phyloP scores from a whole-genome alignment of 2,329 filamentous ascomycete species.

The Phoma sp. region DNA sequence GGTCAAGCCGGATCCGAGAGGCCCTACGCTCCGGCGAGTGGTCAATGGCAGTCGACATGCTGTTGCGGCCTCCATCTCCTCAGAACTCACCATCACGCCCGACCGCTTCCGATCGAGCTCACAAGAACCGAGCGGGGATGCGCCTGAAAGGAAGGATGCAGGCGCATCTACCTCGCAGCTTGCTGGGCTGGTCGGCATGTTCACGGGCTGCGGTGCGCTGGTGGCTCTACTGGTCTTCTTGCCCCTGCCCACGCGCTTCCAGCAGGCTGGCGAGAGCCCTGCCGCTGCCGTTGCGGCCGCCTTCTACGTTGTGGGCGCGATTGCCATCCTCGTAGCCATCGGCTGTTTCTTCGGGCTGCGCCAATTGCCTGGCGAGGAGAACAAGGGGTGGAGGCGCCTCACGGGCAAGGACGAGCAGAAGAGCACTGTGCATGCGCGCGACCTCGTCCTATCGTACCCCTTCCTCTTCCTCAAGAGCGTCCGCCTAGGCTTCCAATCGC shows the following conservation, averaged over 20 bases:
- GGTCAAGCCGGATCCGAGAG: slow-evolving; percentile 34
- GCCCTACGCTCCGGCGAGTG: slow-evolving; percentile 30
- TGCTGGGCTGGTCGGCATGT: slow-evolving; percentile 89
- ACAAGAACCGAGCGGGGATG: slow-evolving; percentile 22
- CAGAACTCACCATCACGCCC: slow-evolving; percentile 78
- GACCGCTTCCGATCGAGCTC: slow-evolving; percentile 53
- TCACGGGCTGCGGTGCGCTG: slow-evolving; percentile 90
- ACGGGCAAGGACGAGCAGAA: slow-evolving; percentile 38
- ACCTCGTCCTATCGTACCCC: slow-evolving; percentile 64
- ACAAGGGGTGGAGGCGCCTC: slow-evolving; percentile 70
- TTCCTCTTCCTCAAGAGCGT: slow-evolving; percentile 52
- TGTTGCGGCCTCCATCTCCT: slow-evolving; percentile 72
- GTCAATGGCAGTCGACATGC: slow-evolving; percentile 61
- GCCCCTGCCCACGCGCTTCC: slow-evolving; percentile 83
- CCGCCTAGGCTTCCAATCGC: slow-evolving; percentile 73
- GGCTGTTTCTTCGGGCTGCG: slow-evolving; percentile 82
- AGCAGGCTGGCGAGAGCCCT: slow-evolving; percentile 73
- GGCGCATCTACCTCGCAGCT: slow-evolving; percentile 66
- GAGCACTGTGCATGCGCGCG: slow-evolving; percentile 52
- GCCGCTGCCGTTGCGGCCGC: slow-evolving; percentile 79
- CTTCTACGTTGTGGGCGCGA: slow-evolving; percentile 82
- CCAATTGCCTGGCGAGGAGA: slow-evolving; percentile 73
- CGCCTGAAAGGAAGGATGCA: slow-evolving; percentile 28
- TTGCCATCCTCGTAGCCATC: slow-evolving; percentile 75
- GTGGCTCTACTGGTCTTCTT: slow-evolving; percentile 84